A percentile compares a stretch with the other conserved stretches of the same genome.
These are phyloP conservation scores for Candolleomyces aberdarensis DNA, from an alignment of 768 basidiomycete species.

Conservation along the genomic window DNA sequence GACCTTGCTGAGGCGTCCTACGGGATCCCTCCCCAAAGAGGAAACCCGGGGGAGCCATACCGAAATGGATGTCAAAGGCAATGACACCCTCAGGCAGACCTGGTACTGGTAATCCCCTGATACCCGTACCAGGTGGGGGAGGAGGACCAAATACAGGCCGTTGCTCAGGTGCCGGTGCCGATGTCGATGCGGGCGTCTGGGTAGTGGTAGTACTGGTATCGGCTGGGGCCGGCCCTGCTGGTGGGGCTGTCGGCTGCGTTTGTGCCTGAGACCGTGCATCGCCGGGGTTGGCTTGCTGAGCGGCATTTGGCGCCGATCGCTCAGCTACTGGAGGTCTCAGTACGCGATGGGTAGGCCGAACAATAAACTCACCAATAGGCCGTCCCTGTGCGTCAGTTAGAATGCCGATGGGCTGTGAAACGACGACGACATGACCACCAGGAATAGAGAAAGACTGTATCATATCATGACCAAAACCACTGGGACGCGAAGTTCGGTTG, in stretches of 20 bases:
- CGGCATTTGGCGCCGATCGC: not conserved
- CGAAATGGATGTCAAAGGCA: slow-evolving; percentile 8
- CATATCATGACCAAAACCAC: not conserved
- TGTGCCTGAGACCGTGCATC: not conserved
- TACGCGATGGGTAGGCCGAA: not conserved
- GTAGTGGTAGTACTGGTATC: not conserved
- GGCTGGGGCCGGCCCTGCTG: no score
- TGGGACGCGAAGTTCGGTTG: slow-evolving; percentile 1
- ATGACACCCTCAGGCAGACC: slow-evolving; percentile 8
- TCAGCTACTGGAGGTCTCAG: not conserved
- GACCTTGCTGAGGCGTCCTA: not conserved
- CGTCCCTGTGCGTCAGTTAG: slow-evolving; percentile 4
- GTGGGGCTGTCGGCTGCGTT: not conserved
- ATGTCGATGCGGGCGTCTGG: not conserved
- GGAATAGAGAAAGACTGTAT: slow-evolving; percentile 6
- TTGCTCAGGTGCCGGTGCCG: not conserved
- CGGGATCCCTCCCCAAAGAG: not conserved
- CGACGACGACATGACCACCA: slow-evolving; percentile 7
- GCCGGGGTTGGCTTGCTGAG: slow-evolving; percentile 4
- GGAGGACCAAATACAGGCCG: slow-evolving; percentile 1
- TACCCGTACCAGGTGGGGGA: not conserved
- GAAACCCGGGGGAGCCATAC: not conserved
- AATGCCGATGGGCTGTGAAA: not conserved
- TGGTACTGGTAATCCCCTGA: not conserved
- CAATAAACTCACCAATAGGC: slow-evolving; percentile 6